Conservation (phyloP, 192 early-diverging fungal genomes). For the Coemansia sp. region DNA sequence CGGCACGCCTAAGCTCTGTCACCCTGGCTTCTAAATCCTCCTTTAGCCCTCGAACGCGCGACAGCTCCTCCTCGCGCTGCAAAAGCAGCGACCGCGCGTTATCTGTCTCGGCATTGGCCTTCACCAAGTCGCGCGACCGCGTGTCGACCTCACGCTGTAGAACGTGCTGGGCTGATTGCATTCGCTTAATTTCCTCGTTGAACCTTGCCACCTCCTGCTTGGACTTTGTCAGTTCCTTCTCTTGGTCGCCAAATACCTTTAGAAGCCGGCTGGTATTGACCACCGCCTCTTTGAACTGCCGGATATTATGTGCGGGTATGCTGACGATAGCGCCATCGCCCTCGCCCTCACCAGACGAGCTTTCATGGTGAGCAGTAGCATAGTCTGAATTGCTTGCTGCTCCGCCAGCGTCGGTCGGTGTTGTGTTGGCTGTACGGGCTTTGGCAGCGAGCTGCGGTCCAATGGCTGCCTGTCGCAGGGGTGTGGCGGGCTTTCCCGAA, state of each 20-base stretch:
- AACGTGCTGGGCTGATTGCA: slow-evolving; percentile 16
- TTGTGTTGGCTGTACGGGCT: neutral
- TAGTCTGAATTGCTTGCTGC: neutral
- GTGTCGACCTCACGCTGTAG: slow-evolving; percentile 42
- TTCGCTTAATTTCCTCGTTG: slow-evolving; percentile 27
- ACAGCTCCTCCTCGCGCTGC: slow-evolving; percentile 43
- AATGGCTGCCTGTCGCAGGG: neutral
- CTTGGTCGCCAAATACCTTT: slow-evolving; percentile 48
- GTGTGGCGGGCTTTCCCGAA: slow-evolving; percentile 3
- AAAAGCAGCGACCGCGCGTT: slow-evolving; percentile 32
- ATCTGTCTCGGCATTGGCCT: slow-evolving; percentile 42
- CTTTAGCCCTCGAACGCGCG: slow-evolving; percentile 43
- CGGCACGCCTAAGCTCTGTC: slow-evolving; percentile 22
- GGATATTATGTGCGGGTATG: slow-evolving; percentile 41
- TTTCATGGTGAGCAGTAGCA: neutral
- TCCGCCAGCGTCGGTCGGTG: neutral
- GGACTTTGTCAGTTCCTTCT: slow-evolving; percentile 43
- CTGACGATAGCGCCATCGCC: slow-evolving; percentile 15
- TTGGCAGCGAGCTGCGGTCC: neutral
- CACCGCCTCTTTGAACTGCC: slow-evolving; percentile 47
- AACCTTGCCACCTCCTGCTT: slow-evolving; percentile 38
- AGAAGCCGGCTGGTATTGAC: slow-evolving; percentile 51
- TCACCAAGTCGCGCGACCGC: slow-evolving; percentile 26
- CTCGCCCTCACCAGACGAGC: neutral
- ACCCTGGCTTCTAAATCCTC: slow-evolving; percentile 49